Base-by-base conservation (phyloP, 768 basidiomycete genomes). In the Lentinus brumalis region DNA sequence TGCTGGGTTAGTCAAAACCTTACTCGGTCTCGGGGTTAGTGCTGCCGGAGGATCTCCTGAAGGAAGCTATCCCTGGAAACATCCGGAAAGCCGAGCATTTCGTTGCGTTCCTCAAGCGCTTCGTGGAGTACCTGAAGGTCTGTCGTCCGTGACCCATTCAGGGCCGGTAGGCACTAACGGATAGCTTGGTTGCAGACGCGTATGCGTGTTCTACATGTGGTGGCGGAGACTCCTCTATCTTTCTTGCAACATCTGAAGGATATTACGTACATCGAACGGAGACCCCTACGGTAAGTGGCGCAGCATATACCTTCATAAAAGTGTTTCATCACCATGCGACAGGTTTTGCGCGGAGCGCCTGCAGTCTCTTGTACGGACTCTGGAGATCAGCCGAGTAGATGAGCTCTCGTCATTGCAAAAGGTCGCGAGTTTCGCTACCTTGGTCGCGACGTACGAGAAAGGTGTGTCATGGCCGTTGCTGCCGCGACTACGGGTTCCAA, bases 51-150 rank as follows among this genome's bases (percentile, higher is more conserved):
- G 97, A 99, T 72, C 83, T 99, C 50, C 79, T 99, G 50, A 89
- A 88, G 54, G 97, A 99, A 76, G 96, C 97, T 6, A 84, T 99
- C 51, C 97, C 97, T 35, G 97, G 97, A 11, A 99, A 99, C 69
- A 99, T 99, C 61, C 84, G 97, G 49, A 97, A 98, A 74, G 97
- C 97, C 0, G 97, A 99, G 71, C 97, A 99, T 76, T 99, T 99
- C 68, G 94, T 98, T 15, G 96, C 97, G 0, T 99, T 99, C 77
- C 76, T 99, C 62, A 98, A 96, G 75, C 87, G 97, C 55, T 97
- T 99, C 70, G 94, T 99, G 29, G 97, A 99, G 76, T 99, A 99
- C 74, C 83, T 99, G 54, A 99, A 98, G 84, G 96, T 94, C 30
- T 38, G 53, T 35, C 16, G 68, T 46, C 38, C 15, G 53, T 16